These are phyloP conservation scores for Coix lacrymajobi DNA, from an alignment of 176 grass and related monocot species.

Conservation along the genomic window DNA sequence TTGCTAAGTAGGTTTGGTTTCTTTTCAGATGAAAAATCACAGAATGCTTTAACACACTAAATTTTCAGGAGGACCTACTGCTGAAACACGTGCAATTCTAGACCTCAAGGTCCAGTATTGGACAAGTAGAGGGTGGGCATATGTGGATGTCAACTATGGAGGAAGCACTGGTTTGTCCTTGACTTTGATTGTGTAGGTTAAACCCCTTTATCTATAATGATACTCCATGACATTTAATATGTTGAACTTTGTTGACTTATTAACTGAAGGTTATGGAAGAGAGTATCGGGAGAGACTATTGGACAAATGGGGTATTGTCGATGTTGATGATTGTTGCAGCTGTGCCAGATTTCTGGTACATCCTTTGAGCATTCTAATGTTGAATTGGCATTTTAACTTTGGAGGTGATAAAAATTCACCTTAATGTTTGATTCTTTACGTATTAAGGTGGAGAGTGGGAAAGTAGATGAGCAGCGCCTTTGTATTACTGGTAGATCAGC, in stretches of 20 bases:
- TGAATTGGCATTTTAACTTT: not conserved
- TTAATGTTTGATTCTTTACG: constrained; percentile 17
- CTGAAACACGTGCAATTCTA: constrained; percentile 58
- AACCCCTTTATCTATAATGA: not conserved
- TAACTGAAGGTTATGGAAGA: constrained; percentile 88
- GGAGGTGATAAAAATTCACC: not conserved
- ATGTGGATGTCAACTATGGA: constrained; percentile 95
- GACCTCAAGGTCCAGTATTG: constrained; percentile 89
- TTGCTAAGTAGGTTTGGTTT: not conserved
- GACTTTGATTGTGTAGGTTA: constrained; percentile 6
- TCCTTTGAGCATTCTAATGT: constrained; percentile 8
- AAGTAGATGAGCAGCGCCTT: constrained; percentile 76
- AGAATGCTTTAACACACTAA: not conserved
- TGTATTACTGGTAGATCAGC: constrained; percentile 91
- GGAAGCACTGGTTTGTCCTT: constrained; percentile 79
- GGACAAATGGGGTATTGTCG: constrained; percentile 80
- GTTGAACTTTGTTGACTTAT: not conserved
- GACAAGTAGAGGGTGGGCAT: constrained; percentile 96
- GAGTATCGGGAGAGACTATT: constrained; percentile 86
- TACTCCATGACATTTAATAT: not conserved
- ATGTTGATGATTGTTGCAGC: constrained; percentile 88
- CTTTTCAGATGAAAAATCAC: constrained; percentile 15
- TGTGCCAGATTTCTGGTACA: constrained; percentile 81
- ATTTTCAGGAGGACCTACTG: constrained; percentile 80
- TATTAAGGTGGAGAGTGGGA: constrained; percentile 68